Percentiles rank a stretch among this genome's conserved stretches.
These are phyloP conservation scores for Solanum medicagineum DNA, from an alignment of 257 asterid species.

Conservation along the genomic window DNA sequence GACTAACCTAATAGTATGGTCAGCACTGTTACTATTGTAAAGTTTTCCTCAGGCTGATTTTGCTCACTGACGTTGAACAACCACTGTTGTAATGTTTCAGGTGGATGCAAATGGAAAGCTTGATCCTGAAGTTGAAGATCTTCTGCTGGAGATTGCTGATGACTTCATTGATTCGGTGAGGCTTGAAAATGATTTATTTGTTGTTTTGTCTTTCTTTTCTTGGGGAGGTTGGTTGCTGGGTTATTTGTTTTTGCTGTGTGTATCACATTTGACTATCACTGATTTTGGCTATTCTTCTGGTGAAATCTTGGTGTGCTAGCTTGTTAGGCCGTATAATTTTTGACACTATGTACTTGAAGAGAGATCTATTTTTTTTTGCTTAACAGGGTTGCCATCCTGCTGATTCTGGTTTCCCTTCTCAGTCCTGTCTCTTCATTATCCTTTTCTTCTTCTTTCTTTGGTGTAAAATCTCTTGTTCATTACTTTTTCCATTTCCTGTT, in stretches of 20 bases:
- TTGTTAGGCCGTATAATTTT: neutral
- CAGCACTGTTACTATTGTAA: neutral
- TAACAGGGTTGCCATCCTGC: neutral
- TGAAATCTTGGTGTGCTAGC: neutral
- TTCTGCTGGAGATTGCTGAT: constrained; percentile 75
- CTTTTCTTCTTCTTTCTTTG: neutral
- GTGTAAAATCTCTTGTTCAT: neutral
- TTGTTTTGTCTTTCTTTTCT: neutral
- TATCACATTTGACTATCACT: neutral
- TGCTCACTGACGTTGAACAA: neutral
- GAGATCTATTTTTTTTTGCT: neutral
- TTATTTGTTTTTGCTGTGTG: neutral
- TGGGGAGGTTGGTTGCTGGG: neutral
- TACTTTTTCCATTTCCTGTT: neutral
- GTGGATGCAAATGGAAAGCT: constrained; percentile 49
- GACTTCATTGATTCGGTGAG: constrained; percentile 79
- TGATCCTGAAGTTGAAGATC: constrained; percentile 84
- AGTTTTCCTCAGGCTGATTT: neutral
- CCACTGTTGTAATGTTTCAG: constrained; percentile 28
- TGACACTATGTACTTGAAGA: neutral
- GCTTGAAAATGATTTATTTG: neutral
- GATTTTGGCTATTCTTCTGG: neutral
- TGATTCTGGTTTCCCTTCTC: neutral
- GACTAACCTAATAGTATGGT: neutral
- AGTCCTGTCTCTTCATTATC: neutral